Base-by-base conservation (phyloP, 345 rosid genomes). In the Isatis tinctoria region DNA sequence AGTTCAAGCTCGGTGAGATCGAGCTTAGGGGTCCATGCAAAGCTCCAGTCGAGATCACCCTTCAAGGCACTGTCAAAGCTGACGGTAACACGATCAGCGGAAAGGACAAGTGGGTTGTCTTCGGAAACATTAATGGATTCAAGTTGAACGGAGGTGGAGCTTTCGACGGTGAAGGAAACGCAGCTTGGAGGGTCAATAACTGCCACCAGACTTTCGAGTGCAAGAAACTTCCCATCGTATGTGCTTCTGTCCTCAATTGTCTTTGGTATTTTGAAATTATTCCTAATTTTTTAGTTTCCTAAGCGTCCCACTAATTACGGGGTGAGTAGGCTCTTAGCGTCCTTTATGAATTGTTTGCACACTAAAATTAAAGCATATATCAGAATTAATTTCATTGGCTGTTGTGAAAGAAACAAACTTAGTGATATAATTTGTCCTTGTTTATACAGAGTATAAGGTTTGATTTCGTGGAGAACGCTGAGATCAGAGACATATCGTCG, bases 401-500 rank as follows among this genome's bases (percentile, higher is more conserved):
- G 16, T 27, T 47, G 39, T 26, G 20, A 27, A 41, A 68, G 10
- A 52, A 24, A 67, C 30, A 24, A 53, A 7, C 8, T 53, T 37
- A 53, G 18, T 53, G 20, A 30, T 30, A 14, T 40, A 22, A 9
- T 35, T 16, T 32, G 1, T 32, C 6, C 24, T 16, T 33, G 28
- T 33, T 8, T 33, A 56, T 40, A 14, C 26, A 78, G 81, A 73
- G 74, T 57, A 40, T 82, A 32, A 73, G 85, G 54, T 37, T 84
- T 27, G 70, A 79, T 61, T 76, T 49, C 26, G 7, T 74, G 6
- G 56, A 16, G 27, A 78, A 78, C 62, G 44, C 72, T 20, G 10
- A 72, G 39, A 64, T 89, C 3, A 61, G 35, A 24, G 83, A 51
- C 44, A 66, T 89, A 57, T 78, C 83, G 2, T 69, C 86, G 1